Evolutionary conservation across 768 basidiomycete species (phyloP).

Genomic region (Pisolithus marmoratus): DNA sequence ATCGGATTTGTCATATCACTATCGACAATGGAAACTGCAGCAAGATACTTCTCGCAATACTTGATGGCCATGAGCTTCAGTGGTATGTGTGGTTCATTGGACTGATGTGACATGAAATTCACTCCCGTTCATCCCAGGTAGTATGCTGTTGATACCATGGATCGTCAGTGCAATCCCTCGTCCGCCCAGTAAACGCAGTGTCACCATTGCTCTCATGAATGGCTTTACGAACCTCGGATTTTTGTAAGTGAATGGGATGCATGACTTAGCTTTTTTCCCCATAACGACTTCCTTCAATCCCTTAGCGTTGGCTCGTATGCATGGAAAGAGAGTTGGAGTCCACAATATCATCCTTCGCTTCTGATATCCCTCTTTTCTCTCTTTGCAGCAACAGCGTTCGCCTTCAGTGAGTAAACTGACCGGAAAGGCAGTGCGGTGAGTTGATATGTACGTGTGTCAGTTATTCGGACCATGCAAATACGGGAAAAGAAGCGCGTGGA

Average conservation of each 20-base stretch:
- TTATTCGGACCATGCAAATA: slow-evolving; percentile 40
- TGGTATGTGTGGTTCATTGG: slow-evolving; percentile 20
- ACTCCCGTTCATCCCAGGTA: slow-evolving; percentile 1
- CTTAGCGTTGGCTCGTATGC: slow-evolving; percentile 54
- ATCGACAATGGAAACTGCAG: slow-evolving; percentile 44
- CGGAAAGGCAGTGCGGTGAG: neutral
- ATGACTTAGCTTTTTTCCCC: neutral
- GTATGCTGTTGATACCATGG: slow-evolving; percentile 51
- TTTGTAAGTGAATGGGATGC: slow-evolving; percentile 34
- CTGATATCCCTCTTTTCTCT: slow-evolving; percentile 40
- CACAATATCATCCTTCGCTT: slow-evolving; percentile 59
- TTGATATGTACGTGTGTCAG: slow-evolving; percentile 11
- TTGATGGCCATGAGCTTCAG: slow-evolving; percentile 55
- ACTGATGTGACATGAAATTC: neutral
- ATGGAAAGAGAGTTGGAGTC: slow-evolving; percentile 58
- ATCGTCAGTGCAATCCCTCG: slow-evolving; percentile 55
- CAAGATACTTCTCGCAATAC: slow-evolving; percentile 57
- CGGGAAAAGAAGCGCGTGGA: slow-evolving; percentile 48
- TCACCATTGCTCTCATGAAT: slow-evolving; percentile 58
- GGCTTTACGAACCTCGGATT: slow-evolving; percentile 55
- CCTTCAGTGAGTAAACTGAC: slow-evolving; percentile 24
- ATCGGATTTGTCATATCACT: slow-evolving; percentile 57
- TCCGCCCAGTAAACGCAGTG: slow-evolving; percentile 49
- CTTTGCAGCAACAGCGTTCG: slow-evolving; percentile 27
- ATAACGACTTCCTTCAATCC: neutral